Conservation (phyloP, 2,329 filamentous ascomycete genomes). For the Claviceps sp. region DNA sequence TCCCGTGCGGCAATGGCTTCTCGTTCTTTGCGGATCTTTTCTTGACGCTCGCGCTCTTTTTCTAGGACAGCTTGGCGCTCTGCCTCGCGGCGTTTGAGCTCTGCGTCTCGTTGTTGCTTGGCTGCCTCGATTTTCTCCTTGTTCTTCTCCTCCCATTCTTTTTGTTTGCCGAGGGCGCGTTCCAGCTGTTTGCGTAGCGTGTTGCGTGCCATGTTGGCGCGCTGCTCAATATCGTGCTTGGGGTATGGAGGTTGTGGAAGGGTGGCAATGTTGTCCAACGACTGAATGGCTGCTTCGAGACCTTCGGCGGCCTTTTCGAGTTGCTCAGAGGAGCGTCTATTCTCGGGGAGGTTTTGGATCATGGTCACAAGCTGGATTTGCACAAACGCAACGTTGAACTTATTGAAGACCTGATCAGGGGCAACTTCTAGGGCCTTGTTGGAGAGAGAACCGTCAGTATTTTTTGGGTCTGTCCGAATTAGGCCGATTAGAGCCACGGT, state of each 20-base stretch:
- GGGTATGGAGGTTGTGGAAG: slow-evolving; percentile 71
- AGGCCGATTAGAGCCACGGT: too few species aligned
- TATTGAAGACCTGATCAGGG: slow-evolving; percentile 77
- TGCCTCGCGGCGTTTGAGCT: slow-evolving; percentile 66
- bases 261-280: slow-evolving; percentile 48
- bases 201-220: slow-evolving; percentile 93
- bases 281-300: slow-evolving; percentile 72
- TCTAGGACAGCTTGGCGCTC: slow-evolving; percentile 55
- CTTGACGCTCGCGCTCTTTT: slow-evolving; percentile 57
- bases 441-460: not conserved
- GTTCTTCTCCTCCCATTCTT: slow-evolving; percentile 87
- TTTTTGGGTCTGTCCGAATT: not conserved
- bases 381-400: slow-evolving; percentile 96
- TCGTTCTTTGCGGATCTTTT: slow-evolving; percentile 76
- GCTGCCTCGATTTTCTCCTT: slow-evolving; percentile 76
- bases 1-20: slow-evolving; percentile 67
- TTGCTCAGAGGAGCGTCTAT: slow-evolving; percentile 64
- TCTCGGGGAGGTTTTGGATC: slow-evolving; percentile 61
- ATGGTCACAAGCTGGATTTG: slow-evolving; percentile 86
- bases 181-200: slow-evolving; percentile 89
- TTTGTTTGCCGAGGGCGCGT: slow-evolving; percentile 69
- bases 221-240: slow-evolving; percentile 78
- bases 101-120: slow-evolving; percentile 64
- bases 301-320: slow-evolving; percentile 69
- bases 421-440: slow-evolving; percentile 58